phyloP scores from a whole-genome alignment of 73 alveolate species.

The Paramecium sexaurelia region DNA sequence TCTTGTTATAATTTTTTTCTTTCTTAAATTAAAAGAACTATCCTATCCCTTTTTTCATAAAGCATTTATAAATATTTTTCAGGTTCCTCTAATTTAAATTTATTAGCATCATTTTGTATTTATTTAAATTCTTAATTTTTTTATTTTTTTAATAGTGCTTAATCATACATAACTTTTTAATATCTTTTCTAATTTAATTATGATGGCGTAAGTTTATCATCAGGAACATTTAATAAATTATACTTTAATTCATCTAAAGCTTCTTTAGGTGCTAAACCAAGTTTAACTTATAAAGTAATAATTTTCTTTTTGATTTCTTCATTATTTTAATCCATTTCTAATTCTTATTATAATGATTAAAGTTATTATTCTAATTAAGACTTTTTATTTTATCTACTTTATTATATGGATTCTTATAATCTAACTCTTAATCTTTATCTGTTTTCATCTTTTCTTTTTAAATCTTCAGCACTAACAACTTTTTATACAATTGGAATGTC shows the following conservation, averaged over 20 bases:
- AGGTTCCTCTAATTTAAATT: constrained; percentile 54
- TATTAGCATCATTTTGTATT: constrained; percentile 26
- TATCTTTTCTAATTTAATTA: constrained; percentile 50
- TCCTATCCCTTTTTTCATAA: constrained; percentile 42
- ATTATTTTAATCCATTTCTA: neutral
- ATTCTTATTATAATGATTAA: neutral
- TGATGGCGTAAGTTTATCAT: constrained; percentile 47
- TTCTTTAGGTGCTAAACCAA: neutral
- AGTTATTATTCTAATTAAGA: neutral
- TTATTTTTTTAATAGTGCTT: neutral
- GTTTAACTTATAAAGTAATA: neutral
- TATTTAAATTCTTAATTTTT: constrained; percentile 41
- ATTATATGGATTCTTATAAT: constrained; percentile 30
- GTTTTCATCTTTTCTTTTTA: constrained; percentile 37
- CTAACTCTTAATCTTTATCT: constrained; percentile 46
- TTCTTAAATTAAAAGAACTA: neutral
- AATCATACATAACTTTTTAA: constrained; percentile 31
- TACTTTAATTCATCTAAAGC: constrained; percentile 40
- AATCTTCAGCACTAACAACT: constrained; percentile 30
- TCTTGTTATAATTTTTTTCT: constrained; percentile 14
- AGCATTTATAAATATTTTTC: constrained; percentile 35
- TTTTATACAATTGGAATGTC: constrained; percentile 37
- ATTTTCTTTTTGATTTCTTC: constrained; percentile 5
- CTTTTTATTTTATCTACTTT: neutral
- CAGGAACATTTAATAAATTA: constrained; percentile 34